A percentile compares a stretch with the other conserved stretches of the same genome.
Conservation (phyloP, 2,329 filamentous ascomycete species). For the Neofusicoccum ribis region DNA sequence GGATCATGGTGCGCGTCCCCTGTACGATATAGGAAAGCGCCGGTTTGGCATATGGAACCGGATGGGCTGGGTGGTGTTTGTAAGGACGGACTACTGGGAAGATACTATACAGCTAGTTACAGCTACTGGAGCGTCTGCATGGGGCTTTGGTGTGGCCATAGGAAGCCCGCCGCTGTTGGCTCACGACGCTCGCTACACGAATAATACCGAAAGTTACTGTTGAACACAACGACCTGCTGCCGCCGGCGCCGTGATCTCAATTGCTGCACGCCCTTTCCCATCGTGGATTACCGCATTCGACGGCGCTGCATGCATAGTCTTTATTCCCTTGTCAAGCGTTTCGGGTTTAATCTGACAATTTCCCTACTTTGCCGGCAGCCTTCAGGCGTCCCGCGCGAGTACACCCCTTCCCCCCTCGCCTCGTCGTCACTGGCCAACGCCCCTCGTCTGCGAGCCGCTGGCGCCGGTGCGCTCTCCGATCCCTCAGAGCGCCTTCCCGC, state of each 20-base stretch:
- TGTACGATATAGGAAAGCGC: constrained; percentile 17
- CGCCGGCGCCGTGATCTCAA: too few species aligned
- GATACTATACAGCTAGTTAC: constrained; percentile 14
- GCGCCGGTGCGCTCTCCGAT: constrained; percentile 3
- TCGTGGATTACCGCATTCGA: background rate
- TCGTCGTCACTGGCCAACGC: background rate
- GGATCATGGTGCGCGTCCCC: constrained; percentile 11
- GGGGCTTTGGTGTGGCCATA: constrained; percentile 9
- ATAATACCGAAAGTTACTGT: constrained; percentile 12
- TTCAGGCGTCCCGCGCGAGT: constrained; percentile 7
- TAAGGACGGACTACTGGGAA: constrained; percentile 12
- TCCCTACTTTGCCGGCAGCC: background rate
- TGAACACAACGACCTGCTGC: background rate
- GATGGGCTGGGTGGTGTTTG: constrained; percentile 3
- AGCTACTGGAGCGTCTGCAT: constrained; percentile 10
- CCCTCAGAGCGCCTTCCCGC: constrained; percentile 1
- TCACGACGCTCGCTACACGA: constrained; percentile 15
- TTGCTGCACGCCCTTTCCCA: background rate
- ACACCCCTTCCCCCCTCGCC: constrained; percentile 8
- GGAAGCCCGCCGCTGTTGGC: constrained; percentile 12
- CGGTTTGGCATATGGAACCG: constrained; percentile 12
- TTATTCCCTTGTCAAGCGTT: background rate
- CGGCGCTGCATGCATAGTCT: background rate
- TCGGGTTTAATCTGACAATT: constrained; percentile 16
- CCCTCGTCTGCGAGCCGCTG: constrained; percentile 5